Percentiles rank a stretch among this genome's conserved stretches.
These are phyloP conservation scores for Annulohypoxylon nitens DNA, from an alignment of 495 filamentous ascomycete species.

Conservation along the genomic window DNA sequence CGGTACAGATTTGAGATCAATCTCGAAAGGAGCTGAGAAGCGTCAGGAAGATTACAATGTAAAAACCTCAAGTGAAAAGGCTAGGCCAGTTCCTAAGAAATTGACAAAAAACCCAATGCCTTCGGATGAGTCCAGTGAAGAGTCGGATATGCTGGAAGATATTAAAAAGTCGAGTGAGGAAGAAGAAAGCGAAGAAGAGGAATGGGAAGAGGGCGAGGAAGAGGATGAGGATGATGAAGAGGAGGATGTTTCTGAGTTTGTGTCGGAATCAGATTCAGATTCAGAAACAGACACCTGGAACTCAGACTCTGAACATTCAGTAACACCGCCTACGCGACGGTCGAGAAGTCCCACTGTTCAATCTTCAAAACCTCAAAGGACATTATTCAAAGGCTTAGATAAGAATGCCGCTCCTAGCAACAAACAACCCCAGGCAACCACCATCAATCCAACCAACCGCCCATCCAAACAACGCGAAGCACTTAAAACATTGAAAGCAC, in stretches of 20 bases:
- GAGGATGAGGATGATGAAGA: no score
- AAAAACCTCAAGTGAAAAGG: neutral
- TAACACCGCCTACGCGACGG: slow-evolving; percentile 30
- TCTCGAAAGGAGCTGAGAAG: slow-evolving; percentile 9
- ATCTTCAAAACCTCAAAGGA: slow-evolving; percentile 37
- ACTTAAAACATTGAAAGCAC: slow-evolving; percentile 23
- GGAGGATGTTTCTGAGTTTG: slow-evolving; percentile 36
- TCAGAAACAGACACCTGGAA: slow-evolving; percentile 39
- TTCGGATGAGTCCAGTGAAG: slow-evolving; percentile 20
- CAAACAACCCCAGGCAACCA: slow-evolving; percentile 25
- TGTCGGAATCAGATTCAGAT: slow-evolving; percentile 22
- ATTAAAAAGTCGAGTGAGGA: slow-evolving; percentile 20
- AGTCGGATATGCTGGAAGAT: slow-evolving; percentile 15
- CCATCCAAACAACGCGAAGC: slow-evolving; percentile 16
- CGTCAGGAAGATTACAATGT: neutral
- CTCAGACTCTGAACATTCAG: slow-evolving; percentile 41
- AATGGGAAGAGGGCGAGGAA: no score
- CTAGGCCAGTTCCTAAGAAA: neutral
- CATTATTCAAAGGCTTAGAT: slow-evolving; percentile 31
- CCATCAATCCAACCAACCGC: slow-evolving; percentile 28
- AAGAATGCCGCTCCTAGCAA: slow-evolving; percentile 33
- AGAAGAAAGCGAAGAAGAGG: slow-evolving; percentile 6
- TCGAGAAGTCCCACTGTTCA: slow-evolving; percentile 33
- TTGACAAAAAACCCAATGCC: neutral
- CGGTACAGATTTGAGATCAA: neutral